Base-by-base conservation (phyloP, 768 basidiomycete genomes). In the Collybia sordida region DNA sequence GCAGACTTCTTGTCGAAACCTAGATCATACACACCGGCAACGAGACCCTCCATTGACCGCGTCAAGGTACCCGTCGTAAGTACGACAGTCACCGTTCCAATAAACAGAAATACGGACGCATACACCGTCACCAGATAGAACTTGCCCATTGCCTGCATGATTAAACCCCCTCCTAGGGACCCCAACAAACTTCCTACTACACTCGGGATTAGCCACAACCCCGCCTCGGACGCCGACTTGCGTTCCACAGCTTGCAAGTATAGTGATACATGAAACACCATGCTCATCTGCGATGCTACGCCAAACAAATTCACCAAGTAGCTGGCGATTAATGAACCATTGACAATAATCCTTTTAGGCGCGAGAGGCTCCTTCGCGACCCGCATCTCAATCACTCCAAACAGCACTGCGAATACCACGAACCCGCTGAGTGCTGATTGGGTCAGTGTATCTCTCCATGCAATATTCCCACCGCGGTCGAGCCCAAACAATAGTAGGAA, bases 251-350 rank as follows among this genome's bases (percentile, higher is more conserved):
- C 83, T 60, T 86, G 85, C 37, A 82, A 61, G 57, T 81, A 85
- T 19, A 85, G 62, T 4, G 83, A 69, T 3, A 81, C 55, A 43
- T 81, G 73, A 68, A 82, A 86, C 9, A 82, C 45, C 56, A 76
- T 62, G 28, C 72, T 63, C 49, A 81, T 69, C 2, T 58, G 64
- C 5, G 75, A 62, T 0, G 72, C 80, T n/a, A 79, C 67, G 1
- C 71, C 72, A 58, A 85, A 83, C 58, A 85, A 74, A 64, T 85
- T 83, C 58, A 74, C 73, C 15, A 81, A 58, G 61, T 83, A 85
- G 38, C 72, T 72, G 8, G 79, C 79, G 24, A 83, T 66, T n/a
- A 85, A 70, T n/a, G 75, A 65, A 3, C 64, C 68, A 58, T 78
- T 73, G 45, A 72, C 63, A 40, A 83, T 72, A 59, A 86, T 82